Conservation (phyloP, 169 alveolate species). For the Pseudocohnilembus persalinus region DNA sequence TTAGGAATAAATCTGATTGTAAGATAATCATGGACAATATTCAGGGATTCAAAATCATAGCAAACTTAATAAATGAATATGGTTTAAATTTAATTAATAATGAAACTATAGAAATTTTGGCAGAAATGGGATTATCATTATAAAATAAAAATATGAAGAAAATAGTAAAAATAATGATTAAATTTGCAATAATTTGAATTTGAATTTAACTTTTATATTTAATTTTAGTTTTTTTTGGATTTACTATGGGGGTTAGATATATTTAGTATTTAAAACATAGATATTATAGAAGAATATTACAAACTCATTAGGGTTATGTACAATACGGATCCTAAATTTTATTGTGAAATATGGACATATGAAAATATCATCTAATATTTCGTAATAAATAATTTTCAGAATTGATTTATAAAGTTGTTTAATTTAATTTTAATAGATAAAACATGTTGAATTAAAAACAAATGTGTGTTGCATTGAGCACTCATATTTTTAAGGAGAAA, state of each 20-base stretch:
- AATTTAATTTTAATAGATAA: background rate
- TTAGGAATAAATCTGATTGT: background rate
- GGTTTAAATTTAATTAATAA: background rate
- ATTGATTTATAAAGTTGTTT: background rate
- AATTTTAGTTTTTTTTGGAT: conserved; percentile 1
- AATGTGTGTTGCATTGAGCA: conserved; percentile 10
- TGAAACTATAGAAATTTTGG: conserved; percentile 4
- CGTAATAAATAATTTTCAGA: background rate
- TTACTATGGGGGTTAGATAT: conserved; percentile 3
- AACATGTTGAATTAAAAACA: conserved; percentile 1
- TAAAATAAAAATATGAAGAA: background rate
- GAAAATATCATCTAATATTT: conserved; percentile 9
- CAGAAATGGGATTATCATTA: conserved; percentile 2
- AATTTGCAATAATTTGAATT: too few relatives aligned
- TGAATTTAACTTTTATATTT: background rate
- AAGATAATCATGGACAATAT: background rate
- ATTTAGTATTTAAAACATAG: background rate
- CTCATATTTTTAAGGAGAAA: background rate
- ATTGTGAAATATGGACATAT: background rate
- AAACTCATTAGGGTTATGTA: conserved; percentile 2
- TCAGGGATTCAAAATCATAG: too few relatives aligned
- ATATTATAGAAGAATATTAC: background rate
- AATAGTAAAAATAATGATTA: background rate
- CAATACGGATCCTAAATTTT: background rate
- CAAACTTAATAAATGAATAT: conserved; percentile 4